A percentile compares a stretch with the other conserved stretches of the same genome.
Evolutionary conservation across 306 rosid genomes (phyloP).

Genomic region (Cicer pinnatifidum): DNA sequence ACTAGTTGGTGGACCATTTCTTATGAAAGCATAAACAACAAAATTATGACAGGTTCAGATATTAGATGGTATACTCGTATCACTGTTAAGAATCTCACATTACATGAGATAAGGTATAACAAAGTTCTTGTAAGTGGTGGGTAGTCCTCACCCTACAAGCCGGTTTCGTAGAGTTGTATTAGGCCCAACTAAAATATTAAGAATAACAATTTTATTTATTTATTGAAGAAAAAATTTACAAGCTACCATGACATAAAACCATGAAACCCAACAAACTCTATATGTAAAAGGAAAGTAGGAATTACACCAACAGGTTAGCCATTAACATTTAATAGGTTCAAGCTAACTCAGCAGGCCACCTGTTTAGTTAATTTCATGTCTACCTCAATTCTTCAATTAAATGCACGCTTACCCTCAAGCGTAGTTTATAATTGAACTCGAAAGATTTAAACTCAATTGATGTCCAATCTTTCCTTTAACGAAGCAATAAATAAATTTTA

Average conservation of each 20-base stretch:
- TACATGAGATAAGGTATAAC: no score
- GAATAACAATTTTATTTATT: background rate
- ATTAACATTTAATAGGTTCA: background rate
- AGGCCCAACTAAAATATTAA: no score
- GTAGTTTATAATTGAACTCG: background rate
- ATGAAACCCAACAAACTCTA: background rate
- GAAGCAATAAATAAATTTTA: background rate
- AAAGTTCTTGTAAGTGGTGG: no score
- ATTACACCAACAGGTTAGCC: background rate
- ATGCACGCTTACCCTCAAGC: constrained; percentile 9
- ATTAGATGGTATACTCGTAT: no score
- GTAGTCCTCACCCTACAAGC: no score
- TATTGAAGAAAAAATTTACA: background rate
- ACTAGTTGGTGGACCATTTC: background rate
- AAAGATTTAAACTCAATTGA: background rate
- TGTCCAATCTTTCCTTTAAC: background rate
- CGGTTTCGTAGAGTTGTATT: no score
- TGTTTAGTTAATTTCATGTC: constrained; percentile 23
- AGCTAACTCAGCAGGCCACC: constrained; percentile 16
- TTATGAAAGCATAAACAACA: no score
- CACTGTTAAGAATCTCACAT: no score
- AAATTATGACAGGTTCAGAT: no score
- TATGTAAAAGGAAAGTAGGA: background rate
- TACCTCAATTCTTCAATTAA: background rate
- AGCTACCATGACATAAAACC: constrained; percentile 7